phyloP scores from a whole-genome alignment of 1,284 basidiomycete genomes.

The Sporisorium reilianum region DNA sequence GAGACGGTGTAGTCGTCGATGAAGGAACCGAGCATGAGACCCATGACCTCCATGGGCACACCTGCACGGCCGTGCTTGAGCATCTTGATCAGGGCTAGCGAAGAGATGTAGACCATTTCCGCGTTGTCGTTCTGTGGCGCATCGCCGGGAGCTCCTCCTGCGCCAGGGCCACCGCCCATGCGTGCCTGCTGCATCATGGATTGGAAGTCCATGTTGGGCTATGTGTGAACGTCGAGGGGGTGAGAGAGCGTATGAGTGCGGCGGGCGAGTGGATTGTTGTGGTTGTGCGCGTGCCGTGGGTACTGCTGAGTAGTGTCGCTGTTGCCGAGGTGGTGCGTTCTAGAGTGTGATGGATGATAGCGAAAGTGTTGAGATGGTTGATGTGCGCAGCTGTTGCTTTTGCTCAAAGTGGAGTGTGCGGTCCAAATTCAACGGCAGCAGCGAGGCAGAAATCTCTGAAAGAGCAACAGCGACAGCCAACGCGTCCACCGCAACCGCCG shows the following conservation, averaged over 20 bases:
- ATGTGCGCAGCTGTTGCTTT: slow-evolving; percentile 19
- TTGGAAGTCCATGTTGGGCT: slow-evolving; percentile 59
- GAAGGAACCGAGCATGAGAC: slow-evolving; percentile 97
- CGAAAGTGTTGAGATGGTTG: slow-evolving; percentile 3
- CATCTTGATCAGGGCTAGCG: slow-evolving; percentile 76
- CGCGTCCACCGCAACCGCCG: slow-evolving; percentile 3
- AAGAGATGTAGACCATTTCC: slow-evolving; percentile 69
- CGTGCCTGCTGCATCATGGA: slow-evolving; percentile 64
- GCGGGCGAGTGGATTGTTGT: too few relatives aligned
- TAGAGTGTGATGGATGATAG: not conserved
- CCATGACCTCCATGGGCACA: slow-evolving; percentile 99
- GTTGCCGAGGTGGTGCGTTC: too few relatives aligned
- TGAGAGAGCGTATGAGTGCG: not conserved
- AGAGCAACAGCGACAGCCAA: slow-evolving; percentile 7
- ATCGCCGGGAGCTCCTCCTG: slow-evolving; percentile 53
- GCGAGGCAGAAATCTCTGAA: slow-evolving; percentile 8
- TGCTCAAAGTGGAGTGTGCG: slow-evolving; percentile 25
- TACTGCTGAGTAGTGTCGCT: too few relatives aligned
- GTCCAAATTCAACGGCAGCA: slow-evolving; percentile 19
- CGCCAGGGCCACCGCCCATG: slow-evolving; percentile 51
- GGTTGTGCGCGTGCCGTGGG: too few relatives aligned
- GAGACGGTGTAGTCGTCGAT: slow-evolving; percentile 90
- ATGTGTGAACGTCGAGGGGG: not conserved
- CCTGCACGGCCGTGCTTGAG: slow-evolving; percentile 98
- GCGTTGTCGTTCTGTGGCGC: slow-evolving; percentile 70